Conservation (phyloP, 495 filamentous ascomycete genomes). For the Stereocaulon alpinum region DNA sequence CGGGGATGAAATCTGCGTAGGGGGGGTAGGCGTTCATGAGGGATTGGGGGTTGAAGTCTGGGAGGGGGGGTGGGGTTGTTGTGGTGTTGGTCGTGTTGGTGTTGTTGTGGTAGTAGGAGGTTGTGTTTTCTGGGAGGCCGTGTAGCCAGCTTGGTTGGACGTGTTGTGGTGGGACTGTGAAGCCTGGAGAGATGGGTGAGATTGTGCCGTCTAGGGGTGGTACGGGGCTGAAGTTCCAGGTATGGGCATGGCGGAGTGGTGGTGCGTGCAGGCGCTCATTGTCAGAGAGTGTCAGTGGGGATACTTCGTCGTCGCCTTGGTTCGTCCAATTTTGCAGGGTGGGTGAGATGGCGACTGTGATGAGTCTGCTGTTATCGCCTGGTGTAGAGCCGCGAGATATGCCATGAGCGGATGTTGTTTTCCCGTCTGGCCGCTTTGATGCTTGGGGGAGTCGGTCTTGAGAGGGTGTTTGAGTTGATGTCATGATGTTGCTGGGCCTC, state of each 20-base stretch:
- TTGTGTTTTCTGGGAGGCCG: conserved; percentile 7
- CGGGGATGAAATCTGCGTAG: conserved; percentile 10
- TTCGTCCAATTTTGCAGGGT: conserved; percentile 1
- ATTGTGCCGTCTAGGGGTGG: background rate
- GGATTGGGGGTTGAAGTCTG: conserved; percentile 23
- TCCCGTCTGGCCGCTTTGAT: background rate
- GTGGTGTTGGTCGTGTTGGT: background rate
- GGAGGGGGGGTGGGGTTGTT: background rate
- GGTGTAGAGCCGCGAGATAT: background rate
- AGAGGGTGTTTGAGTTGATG: conserved; percentile 2
- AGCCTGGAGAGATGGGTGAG: conserved; percentile 6
- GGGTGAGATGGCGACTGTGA: background rate
- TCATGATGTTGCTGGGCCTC: conserved; percentile 4
- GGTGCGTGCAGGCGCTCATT: background rate
- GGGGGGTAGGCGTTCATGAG: conserved; percentile 29
- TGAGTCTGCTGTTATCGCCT: background rate
- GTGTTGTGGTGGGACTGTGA: background rate
- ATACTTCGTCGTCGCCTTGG: background rate
- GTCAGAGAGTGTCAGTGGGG: background rate
- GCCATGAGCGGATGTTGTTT: background rate
- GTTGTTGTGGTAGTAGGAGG: conserved; percentile 16
- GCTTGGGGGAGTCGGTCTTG: background rate
- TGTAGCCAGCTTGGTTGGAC: conserved; percentile 17
- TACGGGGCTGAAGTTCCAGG: conserved; percentile 1
- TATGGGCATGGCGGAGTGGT: conserved; percentile 6